Percentiles rank a stretch among this genome's conserved stretches.
phyloP scores from a whole-genome alignment of 495 filamentous ascomycete species.

The Xylaria scruposa region DNA sequence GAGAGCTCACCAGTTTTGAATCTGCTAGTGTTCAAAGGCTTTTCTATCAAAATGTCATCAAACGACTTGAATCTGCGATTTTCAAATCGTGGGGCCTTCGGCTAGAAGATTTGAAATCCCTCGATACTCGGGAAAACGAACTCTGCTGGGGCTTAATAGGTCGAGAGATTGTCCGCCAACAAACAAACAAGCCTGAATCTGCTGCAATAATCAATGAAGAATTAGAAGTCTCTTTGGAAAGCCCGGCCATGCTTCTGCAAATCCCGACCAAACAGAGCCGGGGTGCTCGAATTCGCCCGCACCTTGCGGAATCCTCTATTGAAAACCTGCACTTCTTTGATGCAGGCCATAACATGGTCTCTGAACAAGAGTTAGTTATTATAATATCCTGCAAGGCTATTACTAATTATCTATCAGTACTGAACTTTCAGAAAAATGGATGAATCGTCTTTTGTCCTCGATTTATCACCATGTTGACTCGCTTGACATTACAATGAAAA shows the following conservation, averaged over 20 bases:
- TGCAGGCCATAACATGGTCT: constrained; percentile 37
- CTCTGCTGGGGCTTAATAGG: background rate
- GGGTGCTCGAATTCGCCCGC: too few species aligned
- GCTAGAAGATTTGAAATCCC: constrained; percentile 40
- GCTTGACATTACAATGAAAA: too few species aligned
- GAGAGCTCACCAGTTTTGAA: constrained; percentile 40
- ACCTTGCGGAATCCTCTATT: too few species aligned
- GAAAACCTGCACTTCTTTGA: constrained; percentile 41
- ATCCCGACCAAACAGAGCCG: too few species aligned
- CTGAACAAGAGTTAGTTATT: constrained; percentile 39
- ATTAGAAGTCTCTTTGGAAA: too few species aligned
- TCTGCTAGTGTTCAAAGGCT: constrained; percentile 41
- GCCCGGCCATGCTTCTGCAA: too few species aligned
- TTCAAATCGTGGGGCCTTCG: constrained; percentile 44
- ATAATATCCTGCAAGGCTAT: too few species aligned
- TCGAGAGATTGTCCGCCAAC: constrained; percentile 2
- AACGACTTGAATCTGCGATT: constrained; percentile 45
- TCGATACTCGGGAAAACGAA: constrained; percentile 39
- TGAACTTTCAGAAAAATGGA: constrained; percentile 3
- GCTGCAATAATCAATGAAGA: too few species aligned
- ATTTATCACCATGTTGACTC: constrained; percentile 1
- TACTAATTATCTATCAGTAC: too few species aligned
- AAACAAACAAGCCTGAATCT: too few species aligned
- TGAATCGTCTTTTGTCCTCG: background rate
- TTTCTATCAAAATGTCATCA: constrained; percentile 47